phyloP scores from a whole-genome alignment of 1,284 basidiomycete species.

The Moesziomyces antarcticus region DNA sequence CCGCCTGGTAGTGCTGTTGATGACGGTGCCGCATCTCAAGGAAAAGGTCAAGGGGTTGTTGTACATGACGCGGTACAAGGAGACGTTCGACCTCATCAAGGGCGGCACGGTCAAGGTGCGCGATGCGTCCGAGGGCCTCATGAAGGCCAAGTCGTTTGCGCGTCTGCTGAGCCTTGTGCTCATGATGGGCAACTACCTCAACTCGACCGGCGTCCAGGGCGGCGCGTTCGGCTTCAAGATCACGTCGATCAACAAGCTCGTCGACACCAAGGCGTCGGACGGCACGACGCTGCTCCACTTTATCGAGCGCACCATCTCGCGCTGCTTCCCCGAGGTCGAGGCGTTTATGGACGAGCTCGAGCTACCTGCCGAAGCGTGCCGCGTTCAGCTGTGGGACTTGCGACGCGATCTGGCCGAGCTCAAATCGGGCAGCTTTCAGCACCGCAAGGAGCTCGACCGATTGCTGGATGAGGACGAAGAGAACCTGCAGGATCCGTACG shows the following conservation, averaged over 20 bases:
- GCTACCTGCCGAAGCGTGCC: constrained; percentile 90
- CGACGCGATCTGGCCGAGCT: constrained; percentile 66
- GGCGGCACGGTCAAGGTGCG: constrained; percentile 54
- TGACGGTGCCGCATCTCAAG: constrained; percentile 91
- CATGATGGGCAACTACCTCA: constrained; percentile 97
- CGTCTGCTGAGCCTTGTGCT: constrained; percentile 73
- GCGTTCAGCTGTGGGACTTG: constrained; percentile 70
- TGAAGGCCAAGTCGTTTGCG: constrained; percentile 62
- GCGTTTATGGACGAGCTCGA: constrained; percentile 87
- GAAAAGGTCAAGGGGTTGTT: constrained; percentile 94
- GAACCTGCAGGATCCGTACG: constrained; percentile 63
- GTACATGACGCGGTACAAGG: constrained; percentile 71
- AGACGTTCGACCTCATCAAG: constrained; percentile 60
- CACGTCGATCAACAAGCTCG: constrained; percentile 97
- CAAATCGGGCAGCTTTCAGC: constrained; percentile 63
- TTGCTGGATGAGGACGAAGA: constrained; percentile 64
- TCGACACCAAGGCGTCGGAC: constrained; percentile 89
- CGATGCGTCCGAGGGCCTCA: constrained; percentile 59
- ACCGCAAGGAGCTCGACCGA: constrained; percentile 64
- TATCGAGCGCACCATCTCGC: constrained; percentile 86
- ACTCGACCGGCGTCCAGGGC: constrained; percentile 94
- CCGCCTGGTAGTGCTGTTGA: constrained; percentile 94
- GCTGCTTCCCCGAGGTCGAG: constrained; percentile 88
- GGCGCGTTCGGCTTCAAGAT: constrained; percentile 97
- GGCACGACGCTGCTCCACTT: constrained; percentile 95